Conservation (phyloP, 2,329 filamentous ascomycete species). For the Paracoccidioides brasiliensis region DNA sequence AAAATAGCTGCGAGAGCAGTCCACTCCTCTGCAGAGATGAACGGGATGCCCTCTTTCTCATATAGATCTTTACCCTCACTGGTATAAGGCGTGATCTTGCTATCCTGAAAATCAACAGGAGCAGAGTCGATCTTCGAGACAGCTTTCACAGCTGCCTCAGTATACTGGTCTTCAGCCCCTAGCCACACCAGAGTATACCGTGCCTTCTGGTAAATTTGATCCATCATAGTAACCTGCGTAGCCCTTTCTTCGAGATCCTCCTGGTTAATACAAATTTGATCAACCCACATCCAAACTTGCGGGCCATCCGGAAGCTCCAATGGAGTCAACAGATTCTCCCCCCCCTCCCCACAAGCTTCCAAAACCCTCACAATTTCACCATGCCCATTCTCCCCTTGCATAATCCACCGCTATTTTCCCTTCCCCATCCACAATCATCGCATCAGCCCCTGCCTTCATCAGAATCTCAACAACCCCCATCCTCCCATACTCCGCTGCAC, state of each 20-base stretch:
- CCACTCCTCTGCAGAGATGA: slow-evolving; percentile 7
- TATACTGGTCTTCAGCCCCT: slow-evolving; percentile 9
- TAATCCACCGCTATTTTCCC: slow-evolving; percentile 1
- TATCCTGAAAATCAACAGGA: slow-evolving; percentile 2
- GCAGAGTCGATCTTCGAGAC: slow-evolving; percentile 6
- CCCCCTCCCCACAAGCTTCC: neutral
- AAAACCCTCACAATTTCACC: neutral
- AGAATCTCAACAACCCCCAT: neutral
- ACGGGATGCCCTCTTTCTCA: slow-evolving; percentile 6
- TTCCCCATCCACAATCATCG: neutral
- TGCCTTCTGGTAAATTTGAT: slow-evolving; percentile 10
- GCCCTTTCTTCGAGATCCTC: slow-evolving; percentile 8
- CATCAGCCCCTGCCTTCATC: neutral
- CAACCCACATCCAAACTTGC: slow-evolving; percentile 9
- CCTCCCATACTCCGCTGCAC: slow-evolving; percentile 2
- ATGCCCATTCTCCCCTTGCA: neutral
- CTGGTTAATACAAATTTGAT: slow-evolving; percentile 12
- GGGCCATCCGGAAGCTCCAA: neutral
- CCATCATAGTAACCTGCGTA: slow-evolving; percentile 10
- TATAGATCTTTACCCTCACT: slow-evolving; percentile 1
- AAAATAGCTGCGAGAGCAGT: slow-evolving; percentile 9
- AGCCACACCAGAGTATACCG: slow-evolving; percentile 14
- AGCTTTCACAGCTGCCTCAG: slow-evolving; percentile 4
- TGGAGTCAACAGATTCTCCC: neutral
- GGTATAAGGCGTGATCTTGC: slow-evolving; percentile 1